Base-by-base conservation (phyloP, 305 asterid species). In the Euphrasia arctica region DNA sequence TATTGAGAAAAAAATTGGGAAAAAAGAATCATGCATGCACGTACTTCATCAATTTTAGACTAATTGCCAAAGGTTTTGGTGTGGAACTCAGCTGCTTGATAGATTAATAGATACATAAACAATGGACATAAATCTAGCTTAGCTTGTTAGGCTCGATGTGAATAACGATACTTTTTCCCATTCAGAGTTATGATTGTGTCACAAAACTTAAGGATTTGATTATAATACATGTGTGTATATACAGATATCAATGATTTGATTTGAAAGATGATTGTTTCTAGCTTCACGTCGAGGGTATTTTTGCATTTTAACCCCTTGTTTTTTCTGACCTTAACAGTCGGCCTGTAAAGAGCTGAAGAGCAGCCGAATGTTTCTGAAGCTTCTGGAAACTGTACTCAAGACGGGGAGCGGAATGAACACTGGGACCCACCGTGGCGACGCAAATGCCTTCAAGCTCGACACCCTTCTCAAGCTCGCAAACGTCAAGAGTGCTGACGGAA, bases 391-490 rank as follows among this genome's bases (percentile, higher is more conserved):
- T 28, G 96, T 86, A 25, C 94, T 91, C 62, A 89, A 79, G 67
- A 85, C 96, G 0, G 98, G 98, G 25, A 91, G 85, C 70, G 86
- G 82, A 9, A 85, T 86, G 98, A 88, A 86, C 58, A 77, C 83
- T 11, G 98, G 94, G 15, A 91, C 97, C n/a, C 83, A 84, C 65
- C 77, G 94, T 2, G 96, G 96, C 15, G 90, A 86, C 8, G 95
- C 96, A 4, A 86, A 75, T 7, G 95, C 98, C 42, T 89, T 85
- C 87, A 89, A 89, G 75, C 95, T 91, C 7, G 95, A 89, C 68
- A 81, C 89, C 0, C 96, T 90, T 41, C 88, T 90, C 9, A 90
- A 88, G 79, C 97, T 88, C 4, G 89, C 79, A 29, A 92, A 86
- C 49, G 86, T 91, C 14, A 91, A 89, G 75, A 91, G 96, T 9